These are phyloP conservation scores for Camelina neglecta DNA, from an alignment of 345 rosid species.

Conservation along the genomic window DNA sequence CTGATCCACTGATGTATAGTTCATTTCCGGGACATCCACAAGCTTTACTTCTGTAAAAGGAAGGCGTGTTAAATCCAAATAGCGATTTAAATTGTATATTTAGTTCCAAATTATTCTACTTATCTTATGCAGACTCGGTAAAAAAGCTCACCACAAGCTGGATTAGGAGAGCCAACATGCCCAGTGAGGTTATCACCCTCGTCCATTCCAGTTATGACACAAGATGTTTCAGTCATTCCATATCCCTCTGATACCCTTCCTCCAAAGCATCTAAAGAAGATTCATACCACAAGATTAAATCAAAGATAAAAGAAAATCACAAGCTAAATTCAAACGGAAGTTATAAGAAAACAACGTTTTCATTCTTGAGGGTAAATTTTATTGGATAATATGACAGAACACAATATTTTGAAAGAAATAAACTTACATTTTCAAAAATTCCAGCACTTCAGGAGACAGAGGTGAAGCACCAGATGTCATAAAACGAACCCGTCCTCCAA, in stretches of 20 bases:
- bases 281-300: constrained; percentile 3
- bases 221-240: constrained; percentile 53
- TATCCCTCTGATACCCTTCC: constrained; percentile 52
- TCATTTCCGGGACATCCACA: constrained; percentile 96
- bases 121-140: constrained; percentile 18
- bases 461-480: constrained; percentile 95
- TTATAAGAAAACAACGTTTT: constrained; percentile 24
- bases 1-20: constrained; percentile 82
- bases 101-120: constrained; percentile 16
- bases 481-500: constrained; percentile 91
- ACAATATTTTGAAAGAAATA: constrained; percentile 18
- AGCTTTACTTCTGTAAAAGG: constrained; percentile 83
- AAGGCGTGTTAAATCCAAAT: constrained; percentile 19
- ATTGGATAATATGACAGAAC: background rate
- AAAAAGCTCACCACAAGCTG: constrained; percentile 82
- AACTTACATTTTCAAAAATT: constrained; percentile 87
- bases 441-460: constrained; percentile 94
- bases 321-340: constrained; percentile 2
- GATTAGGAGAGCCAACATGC: constrained; percentile 96
- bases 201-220: constrained; percentile 49
- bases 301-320: background rate
- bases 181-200: constrained; percentile 60
- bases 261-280: constrained; percentile 77
- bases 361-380: constrained; percentile 12
- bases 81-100: background rate